Evolutionary conservation across 495 filamentous ascomycete species (phyloP), one percentile per base, ranked within the genome.

Genomic region (Hamigera avellanea): DNA sequence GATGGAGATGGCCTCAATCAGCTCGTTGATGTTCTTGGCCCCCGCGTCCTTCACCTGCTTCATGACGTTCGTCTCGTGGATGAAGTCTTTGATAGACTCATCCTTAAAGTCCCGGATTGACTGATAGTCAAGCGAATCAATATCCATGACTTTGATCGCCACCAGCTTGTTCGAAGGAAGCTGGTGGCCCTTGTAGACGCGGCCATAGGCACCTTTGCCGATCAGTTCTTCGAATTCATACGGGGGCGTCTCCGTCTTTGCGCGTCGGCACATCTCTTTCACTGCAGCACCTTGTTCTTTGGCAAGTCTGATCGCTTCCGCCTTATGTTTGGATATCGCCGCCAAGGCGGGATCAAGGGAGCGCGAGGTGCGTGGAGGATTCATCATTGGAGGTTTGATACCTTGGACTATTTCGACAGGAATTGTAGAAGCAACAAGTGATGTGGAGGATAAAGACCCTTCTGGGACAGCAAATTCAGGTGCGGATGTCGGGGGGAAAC

Each of bases 111-210:
- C 80, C 14, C 76, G 56, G 10, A 80, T 69, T 12, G 66, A 62
- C 36, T 67, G 64, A 48, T 76, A 80, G 58, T 96, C 91, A 33
- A 78, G 66, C 33, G 81, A 78, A 50, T 98, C 91, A n/a, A 95
- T 80, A 50, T 95, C 86, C 50, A 95, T 78, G 40, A 95, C 88
- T 53, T 98, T 98, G 53, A 98, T 78, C 3, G 93, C 93, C 2
- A 95, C 86, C 14, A 89, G 52, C 14, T 70, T 57, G 16, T 73
- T 68, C 0, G 69, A 72, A n/a, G 70, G 59, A 58, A 59, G 56
- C 64, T 79, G 41, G 49, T 48, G 52, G 14, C 75, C 85, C 57
- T 91, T 94, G 69, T 88, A 98, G 7, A 98, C 91, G 25, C 88
- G 78, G 13, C 91, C 93, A 60, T 86, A 96, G 3, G 80, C 79